Percentiles rank a stretch among this genome's conserved stretches.
These are phyloP conservation scores for Uronychia setigera DNA, from an alignment of 73 alveolate species.

Conservation along the genomic window DNA sequence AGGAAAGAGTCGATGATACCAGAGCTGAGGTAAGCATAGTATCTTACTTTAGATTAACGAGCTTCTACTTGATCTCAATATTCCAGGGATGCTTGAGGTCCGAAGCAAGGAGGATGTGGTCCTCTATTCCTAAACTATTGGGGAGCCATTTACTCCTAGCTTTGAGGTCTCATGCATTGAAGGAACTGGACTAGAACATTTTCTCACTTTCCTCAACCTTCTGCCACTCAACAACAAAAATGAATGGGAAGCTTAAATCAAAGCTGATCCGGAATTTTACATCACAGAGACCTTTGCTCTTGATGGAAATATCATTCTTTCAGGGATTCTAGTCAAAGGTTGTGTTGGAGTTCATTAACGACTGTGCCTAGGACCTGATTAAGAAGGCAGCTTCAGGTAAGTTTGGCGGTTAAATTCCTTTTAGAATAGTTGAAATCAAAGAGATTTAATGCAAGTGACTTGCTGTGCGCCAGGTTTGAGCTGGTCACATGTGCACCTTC, in stretches of 20 bases:
- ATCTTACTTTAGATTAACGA: background rate
- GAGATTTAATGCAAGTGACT: conserved; percentile 89
- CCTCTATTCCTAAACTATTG: conserved; percentile 65
- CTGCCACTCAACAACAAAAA: conserved; percentile 77
- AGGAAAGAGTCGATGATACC: conserved; percentile 45
- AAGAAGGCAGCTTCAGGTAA: conserved; percentile 77
- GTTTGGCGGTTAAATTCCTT: background rate
- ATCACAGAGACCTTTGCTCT: conserved; percentile 77
- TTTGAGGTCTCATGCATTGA: conserved; percentile 77
- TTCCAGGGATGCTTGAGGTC: conserved; percentile 10
- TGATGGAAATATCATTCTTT: conserved; percentile 75
- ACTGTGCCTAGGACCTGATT: conserved; percentile 92
- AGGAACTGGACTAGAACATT: conserved; percentile 76
- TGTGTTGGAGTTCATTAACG: conserved; percentile 64
- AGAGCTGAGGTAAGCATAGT: conserved; percentile 48
- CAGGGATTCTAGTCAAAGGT: conserved; percentile 93
- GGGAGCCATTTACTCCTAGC: conserved; percentile 79
- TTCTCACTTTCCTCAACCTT: conserved; percentile 76
- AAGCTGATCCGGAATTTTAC: conserved; percentile 83
- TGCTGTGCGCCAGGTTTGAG: conserved; percentile 78
- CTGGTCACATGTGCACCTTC: conserved; percentile 92
- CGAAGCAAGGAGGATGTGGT: conserved; percentile 87
- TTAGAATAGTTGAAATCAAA: conserved; percentile 76
- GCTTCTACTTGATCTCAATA: background rate
- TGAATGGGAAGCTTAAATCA: conserved; percentile 53